Evolutionary conservation across 495 filamentous ascomycete species (phyloP), one percentile per base, ranked within the genome.

Genomic region (Aspergillus heteromorphus): DNA sequence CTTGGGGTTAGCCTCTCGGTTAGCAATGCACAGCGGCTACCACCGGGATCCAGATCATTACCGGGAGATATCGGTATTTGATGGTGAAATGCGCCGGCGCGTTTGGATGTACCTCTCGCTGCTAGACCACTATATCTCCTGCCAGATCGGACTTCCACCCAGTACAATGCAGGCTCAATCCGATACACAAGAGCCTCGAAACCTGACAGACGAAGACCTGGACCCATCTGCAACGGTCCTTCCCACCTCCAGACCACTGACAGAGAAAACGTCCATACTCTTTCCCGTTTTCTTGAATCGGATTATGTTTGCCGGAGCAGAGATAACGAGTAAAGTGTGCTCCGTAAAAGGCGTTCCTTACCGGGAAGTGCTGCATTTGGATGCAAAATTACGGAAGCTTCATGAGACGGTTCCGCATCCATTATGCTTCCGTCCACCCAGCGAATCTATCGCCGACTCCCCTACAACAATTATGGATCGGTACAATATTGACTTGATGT

Each of bases 381-480:
- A 95, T 65, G 71, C 75, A 49, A 77, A 78, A 40, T 73, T 95
- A 27, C 81, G 84, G 42, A 83, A 87, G 43, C 70, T 83, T 17
- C 81, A 81, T 54, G 77, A 73, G 13, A 73, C 73, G 20, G 75
- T 90, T 16, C 86, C 91, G 18, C 79, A 82, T 7, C 84, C 91
- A 63, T 72, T 95, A 7, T 81, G 78, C 47, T 70, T 90, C 20
- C 80, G 82, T 27, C 73, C 83, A 0, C 73, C 89, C 18, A 83
- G 86, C 45, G 85, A 87, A 56, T 80, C 74, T 13, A 82, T 79
- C 9, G 76, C 82, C n/a, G 90, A 91, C 64, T 82, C 87, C 0
- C 81, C 87, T 8, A 84, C 79, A 14, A 71, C 91, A 0, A 83
- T 95, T 41, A 89, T 93, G 77, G 86, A 90, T 60, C 85, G 89